Evolutionary conservation across 345 rosid genomes (phyloP).

Genomic region (Physaria fendleri): DNA sequence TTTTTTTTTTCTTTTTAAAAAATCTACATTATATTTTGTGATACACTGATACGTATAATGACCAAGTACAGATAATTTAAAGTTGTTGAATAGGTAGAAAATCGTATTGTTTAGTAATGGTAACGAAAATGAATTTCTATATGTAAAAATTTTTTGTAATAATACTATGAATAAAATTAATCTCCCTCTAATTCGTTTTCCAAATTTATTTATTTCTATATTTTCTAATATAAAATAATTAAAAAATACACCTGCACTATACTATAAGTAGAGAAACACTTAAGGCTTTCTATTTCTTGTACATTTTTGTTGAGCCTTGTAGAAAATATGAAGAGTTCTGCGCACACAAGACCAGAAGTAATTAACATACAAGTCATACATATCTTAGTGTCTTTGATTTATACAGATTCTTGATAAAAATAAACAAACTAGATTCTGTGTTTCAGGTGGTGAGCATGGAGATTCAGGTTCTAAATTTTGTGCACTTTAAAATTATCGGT

Average conservation of each 20-base stretch:
- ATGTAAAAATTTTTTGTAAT: not conserved
- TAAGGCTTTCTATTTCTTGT: slow-evolving; percentile 19
- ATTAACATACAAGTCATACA: not conserved
- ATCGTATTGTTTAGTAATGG: not conserved
- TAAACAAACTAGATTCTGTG: slow-evolving; percentile 18
- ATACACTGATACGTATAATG: not conserved
- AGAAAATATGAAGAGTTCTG: slow-evolving; percentile 90
- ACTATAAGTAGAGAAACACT: slow-evolving; percentile 14
- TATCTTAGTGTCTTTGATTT: not conserved
- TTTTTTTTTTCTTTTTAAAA: no score
- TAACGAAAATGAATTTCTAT: not conserved
- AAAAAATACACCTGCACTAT: no score
- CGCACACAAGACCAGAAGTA: slow-evolving; percentile 72
- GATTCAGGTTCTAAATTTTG: slow-evolving; percentile 53
- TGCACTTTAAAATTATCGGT: slow-evolving; percentile 69
- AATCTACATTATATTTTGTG: no score
- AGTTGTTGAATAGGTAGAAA: not conserved
- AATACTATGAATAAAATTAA: not conserved
- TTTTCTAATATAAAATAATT: no score
- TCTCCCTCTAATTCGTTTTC: not conserved
- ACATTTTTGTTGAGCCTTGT: slow-evolving; percentile 25
- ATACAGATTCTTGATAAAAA: slow-evolving; percentile 18
- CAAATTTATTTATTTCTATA: not conserved
- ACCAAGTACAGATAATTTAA: not conserved
- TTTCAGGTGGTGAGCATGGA: slow-evolving; percentile 89